These are phyloP conservation scores for Trichoderma breve DNA, from an alignment of 2,329 filamentous ascomycete genomes.

Conservation along the genomic window DNA sequence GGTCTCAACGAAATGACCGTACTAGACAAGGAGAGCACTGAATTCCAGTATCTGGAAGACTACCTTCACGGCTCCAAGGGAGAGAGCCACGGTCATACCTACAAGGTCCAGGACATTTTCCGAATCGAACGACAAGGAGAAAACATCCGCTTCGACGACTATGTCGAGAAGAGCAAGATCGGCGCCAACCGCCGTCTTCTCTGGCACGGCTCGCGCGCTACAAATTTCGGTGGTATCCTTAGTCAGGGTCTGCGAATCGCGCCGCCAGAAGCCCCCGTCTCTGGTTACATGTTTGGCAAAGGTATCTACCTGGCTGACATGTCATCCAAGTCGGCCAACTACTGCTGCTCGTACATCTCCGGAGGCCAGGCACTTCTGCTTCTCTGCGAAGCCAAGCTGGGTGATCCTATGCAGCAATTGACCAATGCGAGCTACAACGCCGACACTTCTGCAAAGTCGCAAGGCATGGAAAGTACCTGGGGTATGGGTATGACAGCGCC, in stretches of 20 bases:
- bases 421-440: conserved; percentile 58
- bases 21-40: conserved; percentile 58
- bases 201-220: conserved; percentile 83
- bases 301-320: conserved; percentile 87
- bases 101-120: conserved; percentile 72
- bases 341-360: conserved; percentile 64
- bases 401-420: conserved; percentile 69
- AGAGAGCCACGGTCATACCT: conserved; percentile 60
- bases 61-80: conserved; percentile 71
- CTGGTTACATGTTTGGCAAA: conserved; percentile 87
- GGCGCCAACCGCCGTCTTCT: conserved; percentile 71
- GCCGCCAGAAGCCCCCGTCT: conserved; percentile 75
- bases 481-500: conserved; percentile 67
- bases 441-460: conserved; percentile 57
- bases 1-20: conserved; percentile 74
- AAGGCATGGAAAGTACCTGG: conserved; percentile 65
- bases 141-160: conserved; percentile 62
- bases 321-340: conserved; percentile 77
- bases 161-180: conserved; percentile 49
- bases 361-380: conserved; percentile 71
- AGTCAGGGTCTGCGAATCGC: conserved; percentile 88
- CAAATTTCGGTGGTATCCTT: conserved; percentile 85
- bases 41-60: conserved; percentile 62
- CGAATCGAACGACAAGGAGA: conserved; percentile 76
- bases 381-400: conserved; percentile 77